phyloP scores from a whole-genome alignment of 1,139 yeast species.

The Lodderomyces elongisporus region DNA sequence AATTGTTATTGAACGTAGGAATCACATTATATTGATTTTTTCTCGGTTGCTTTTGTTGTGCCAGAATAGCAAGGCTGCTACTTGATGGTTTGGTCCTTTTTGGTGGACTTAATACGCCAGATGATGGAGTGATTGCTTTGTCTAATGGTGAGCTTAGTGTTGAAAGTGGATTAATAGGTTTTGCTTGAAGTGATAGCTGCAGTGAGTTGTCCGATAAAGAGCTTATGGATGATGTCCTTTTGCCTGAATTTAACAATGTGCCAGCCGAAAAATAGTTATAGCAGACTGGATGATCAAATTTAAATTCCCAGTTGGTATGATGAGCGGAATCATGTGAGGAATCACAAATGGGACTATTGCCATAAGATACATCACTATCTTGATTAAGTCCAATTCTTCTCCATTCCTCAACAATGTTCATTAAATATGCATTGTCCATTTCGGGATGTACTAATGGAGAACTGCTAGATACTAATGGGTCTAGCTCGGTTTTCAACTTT shows the following conservation, averaged over 20 bases:
- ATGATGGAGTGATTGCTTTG: constrained; percentile 3
- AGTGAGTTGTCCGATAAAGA: constrained; percentile 8
- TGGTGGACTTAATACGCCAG: constrained; percentile 2
- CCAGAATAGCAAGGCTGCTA: constrained; percentile 1
- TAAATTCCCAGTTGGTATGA: neutral
- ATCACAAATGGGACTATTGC: neutral
- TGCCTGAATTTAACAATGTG: constrained; percentile 1
- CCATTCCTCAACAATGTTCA: constrained; percentile 1
- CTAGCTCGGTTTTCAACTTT: neutral
- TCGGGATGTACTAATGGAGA: constrained; percentile 1
- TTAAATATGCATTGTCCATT: neutral
- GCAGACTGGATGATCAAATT: neutral
- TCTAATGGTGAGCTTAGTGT: constrained; percentile 7
- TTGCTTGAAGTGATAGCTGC: constrained; percentile 8
- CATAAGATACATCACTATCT: neutral
- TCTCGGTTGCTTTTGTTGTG: neutral
- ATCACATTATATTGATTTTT: neutral
- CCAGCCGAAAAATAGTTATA: neutral
- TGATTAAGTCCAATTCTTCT: neutral
- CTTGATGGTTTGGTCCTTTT: neutral
- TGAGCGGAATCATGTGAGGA: neutral
- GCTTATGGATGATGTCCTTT: constrained; percentile 9
- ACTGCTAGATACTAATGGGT: constrained; percentile 1
- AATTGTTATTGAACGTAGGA: constrained; percentile 1
- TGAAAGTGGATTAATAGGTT: constrained; percentile 4